Evolutionary conservation across 495 filamentous ascomycete species (phyloP).

Genomic region (Staphylotrichum longicolle): DNA sequence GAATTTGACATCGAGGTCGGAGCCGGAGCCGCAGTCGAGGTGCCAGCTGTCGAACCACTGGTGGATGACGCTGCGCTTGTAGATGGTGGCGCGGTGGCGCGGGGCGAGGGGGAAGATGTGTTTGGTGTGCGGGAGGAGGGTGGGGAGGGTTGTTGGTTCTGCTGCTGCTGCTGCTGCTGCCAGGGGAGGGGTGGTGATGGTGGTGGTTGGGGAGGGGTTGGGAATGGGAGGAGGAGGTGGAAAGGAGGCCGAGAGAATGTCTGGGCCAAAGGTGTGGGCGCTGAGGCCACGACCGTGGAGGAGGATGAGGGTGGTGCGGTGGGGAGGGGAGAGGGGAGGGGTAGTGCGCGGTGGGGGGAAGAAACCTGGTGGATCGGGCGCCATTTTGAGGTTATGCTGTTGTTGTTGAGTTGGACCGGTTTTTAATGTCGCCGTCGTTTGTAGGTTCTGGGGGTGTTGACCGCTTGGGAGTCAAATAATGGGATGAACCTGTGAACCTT

Average conservation of each 20-base stretch:
- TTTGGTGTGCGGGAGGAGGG: constrained; percentile 33
- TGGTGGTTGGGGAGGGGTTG: not conserved
- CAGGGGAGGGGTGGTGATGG: not conserved
- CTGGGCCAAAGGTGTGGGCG: constrained; percentile 33
- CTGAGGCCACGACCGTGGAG: constrained; percentile 51
- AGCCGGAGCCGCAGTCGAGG: constrained; percentile 25
- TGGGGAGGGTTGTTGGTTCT: constrained; percentile 18
- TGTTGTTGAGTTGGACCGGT: not conserved
- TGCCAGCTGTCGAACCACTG: constrained; percentile 59
- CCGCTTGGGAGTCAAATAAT: too few relatives aligned
- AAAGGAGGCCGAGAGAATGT: constrained; percentile 27
- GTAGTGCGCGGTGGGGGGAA: constrained; percentile 37
- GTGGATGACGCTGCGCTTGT: constrained; percentile 44
- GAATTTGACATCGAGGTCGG: not conserved
- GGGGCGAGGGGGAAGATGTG: constrained; percentile 49
- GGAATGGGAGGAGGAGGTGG: not conserved
- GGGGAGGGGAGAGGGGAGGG: constrained; percentile 22
- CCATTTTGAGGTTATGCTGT: constrained; percentile 11
- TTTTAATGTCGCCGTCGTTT: too few relatives aligned
- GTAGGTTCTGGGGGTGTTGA: too few relatives aligned
- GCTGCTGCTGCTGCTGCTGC: constrained; percentile 9
- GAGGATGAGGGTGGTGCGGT: constrained; percentile 47
- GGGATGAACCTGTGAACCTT: too few relatives aligned
- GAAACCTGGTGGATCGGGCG: constrained; percentile 5
- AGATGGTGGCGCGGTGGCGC: constrained; percentile 43